Percentiles rank a stretch among this genome's conserved stretches.
phyloP scores from a whole-genome alignment of 257 asterid species.

The Solanum appendiculatum region DNA sequence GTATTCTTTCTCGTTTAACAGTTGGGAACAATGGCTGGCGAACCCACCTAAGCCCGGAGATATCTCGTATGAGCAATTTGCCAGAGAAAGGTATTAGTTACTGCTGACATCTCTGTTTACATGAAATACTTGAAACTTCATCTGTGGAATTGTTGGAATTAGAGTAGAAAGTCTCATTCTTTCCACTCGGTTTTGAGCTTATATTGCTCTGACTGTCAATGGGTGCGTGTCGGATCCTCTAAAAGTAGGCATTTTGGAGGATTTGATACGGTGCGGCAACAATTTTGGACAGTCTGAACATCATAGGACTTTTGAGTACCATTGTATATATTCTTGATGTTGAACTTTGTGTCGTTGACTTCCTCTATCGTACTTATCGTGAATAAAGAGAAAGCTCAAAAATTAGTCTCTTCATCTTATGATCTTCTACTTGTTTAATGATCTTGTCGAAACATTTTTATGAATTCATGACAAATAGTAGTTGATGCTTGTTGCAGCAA shows the following conservation, averaged over 20 bases:
- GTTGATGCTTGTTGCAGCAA: slow-evolving; percentile 42
- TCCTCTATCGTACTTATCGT: background rate
- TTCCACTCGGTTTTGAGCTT: background rate
- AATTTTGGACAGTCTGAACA: background rate
- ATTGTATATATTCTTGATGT: background rate
- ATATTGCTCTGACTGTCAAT: background rate
- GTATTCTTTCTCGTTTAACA: slow-evolving; percentile 16
- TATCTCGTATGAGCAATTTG: slow-evolving; percentile 65
- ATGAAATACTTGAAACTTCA: background rate
- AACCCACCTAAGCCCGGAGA: slow-evolving; percentile 89
- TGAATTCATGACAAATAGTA: background rate
- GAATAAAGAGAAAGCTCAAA: background rate
- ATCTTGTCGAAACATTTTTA: background rate
- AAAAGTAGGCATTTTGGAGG: background rate
- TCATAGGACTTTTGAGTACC: background rate
- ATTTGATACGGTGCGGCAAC: background rate
- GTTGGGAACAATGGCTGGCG: slow-evolving; percentile 93
- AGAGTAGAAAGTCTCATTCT: background rate
- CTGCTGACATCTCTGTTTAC: background rate
- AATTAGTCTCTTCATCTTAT: background rate
- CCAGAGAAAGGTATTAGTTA: slow-evolving; percentile 58
- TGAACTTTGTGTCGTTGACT: background rate
- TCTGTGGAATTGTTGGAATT: background rate
- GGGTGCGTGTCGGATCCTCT: background rate
- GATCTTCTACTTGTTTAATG: background rate